Evolutionary conservation across 1,284 basidiomycete species (phyloP).

Genomic region (Gymnopus androsaceus): DNA sequence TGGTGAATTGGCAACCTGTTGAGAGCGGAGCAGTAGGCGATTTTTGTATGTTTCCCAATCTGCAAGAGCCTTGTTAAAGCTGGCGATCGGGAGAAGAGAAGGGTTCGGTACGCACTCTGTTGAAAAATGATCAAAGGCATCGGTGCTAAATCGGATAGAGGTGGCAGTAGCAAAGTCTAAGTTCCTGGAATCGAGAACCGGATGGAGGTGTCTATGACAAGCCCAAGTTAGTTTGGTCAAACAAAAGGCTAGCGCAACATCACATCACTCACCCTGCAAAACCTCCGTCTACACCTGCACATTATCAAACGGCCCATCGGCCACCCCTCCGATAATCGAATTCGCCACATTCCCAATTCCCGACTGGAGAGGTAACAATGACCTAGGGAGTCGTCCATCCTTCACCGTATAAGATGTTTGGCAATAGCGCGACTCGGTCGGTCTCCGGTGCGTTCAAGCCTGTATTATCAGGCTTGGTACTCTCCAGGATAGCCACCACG

Average conservation of each 20-base stretch:
- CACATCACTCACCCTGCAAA: constrained; percentile 41
- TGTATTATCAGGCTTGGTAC: constrained; percentile 49
- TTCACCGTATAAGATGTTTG: constrained; percentile 46
- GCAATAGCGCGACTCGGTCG: constrained; percentile 46
- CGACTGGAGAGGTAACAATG: constrained; percentile 48
- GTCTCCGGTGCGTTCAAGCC: constrained; percentile 49
- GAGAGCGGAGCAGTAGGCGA: constrained; percentile 51
- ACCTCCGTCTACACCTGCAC: constrained; percentile 57
- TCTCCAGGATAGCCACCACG: constrained; percentile 50
- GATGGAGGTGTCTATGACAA: constrained; percentile 43
- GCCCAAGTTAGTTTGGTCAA: background rate
- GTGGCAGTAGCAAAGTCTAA: constrained; percentile 53
- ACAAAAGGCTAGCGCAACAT: background rate
- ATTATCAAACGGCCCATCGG: constrained; percentile 48
- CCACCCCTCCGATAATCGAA: constrained; percentile 52
- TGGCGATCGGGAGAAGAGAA: no score
- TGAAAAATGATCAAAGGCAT: no score
- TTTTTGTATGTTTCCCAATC: constrained; percentile 52
- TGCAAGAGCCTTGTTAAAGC: no score
- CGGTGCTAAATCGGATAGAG: constrained; percentile 49
- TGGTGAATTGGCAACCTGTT: constrained; percentile 55
- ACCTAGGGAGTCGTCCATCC: constrained; percentile 45
- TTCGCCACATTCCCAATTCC: constrained; percentile 58
- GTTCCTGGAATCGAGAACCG: constrained; percentile 49
- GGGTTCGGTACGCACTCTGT: no score